Base-by-base conservation (phyloP, 1,139 yeast genomes). In the Kluyveromyces sp. region DNA sequence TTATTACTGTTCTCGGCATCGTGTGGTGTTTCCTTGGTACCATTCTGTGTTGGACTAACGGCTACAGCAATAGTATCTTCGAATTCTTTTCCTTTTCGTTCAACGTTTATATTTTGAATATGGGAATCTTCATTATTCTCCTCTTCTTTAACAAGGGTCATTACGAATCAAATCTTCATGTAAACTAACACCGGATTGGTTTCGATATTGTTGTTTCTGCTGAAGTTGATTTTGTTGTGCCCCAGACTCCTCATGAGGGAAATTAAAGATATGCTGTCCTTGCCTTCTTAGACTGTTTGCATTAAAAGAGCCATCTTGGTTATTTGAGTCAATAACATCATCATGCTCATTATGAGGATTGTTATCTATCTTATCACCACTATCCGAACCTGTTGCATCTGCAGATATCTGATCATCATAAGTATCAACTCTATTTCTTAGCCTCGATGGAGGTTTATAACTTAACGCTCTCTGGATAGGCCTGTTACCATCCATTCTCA, bases 371-470 rank as follows among this genome's bases (percentile, higher is more conserved):
- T 46, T 37, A 37, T 47, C 41, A 25, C 30, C 40, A 37, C 31
- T 40, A 25, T 37, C 35, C 8, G 39, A 32, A 8, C 25, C 36
- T 30, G 37, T 41, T 26, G 26, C 45, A 34, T 42, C 48, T 29
- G 43, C 43, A 7, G 43, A 41, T 25, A 45, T 38, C 25, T 46
- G 34, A 26, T 39, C 47, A 40, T 44, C 43, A 10, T 45, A 43
- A 8, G 45, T 46, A 35, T 47, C 48, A 21, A 37, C 35, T 35
- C 41, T 38, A 33, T 49, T 49, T 41, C 57, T 50, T 25, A 54
- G 35, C 26, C 54, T 48, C 4, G 62, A 58, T 2, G 64, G 64
- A 3, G 56, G 58, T 37, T 59, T 54, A 34, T 61, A 60, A 46
- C 58, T 56, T 15, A 52, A 50, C 39, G 50, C 55, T 8, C 46